Percentiles rank a stretch among this genome's conserved stretches.
Conservation (phyloP, 208 protist species). For the Balamuthia mandrillaris region DNA sequence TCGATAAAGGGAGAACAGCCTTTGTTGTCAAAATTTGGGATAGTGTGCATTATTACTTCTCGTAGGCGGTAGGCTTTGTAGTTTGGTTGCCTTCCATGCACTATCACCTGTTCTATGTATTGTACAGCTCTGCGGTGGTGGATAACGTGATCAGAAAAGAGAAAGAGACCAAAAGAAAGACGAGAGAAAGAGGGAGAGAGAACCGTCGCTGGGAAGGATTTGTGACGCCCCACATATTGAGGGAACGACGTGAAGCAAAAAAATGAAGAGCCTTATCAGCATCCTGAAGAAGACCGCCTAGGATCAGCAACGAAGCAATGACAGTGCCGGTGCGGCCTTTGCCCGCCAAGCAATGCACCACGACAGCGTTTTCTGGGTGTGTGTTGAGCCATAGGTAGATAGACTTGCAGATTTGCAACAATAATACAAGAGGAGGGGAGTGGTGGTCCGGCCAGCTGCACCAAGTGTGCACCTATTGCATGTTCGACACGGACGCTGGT, state of each 20-base stretch:
- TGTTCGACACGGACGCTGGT: not conserved
- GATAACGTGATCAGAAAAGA: too few relatives aligned
- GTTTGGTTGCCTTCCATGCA: not conserved
- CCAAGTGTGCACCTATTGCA: constrained; percentile 31
- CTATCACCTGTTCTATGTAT: constrained; percentile 36
- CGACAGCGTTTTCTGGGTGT: constrained; percentile 49
- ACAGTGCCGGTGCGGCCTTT: constrained; percentile 60
- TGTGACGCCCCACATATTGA: constrained; percentile 39
- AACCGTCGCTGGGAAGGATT: constrained; percentile 36
- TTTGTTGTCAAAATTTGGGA: constrained; percentile 41
- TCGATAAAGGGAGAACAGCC: constrained; percentile 30
- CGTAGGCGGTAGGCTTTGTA: not conserved
- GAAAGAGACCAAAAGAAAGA: not conserved
- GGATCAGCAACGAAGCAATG: constrained; percentile 50
- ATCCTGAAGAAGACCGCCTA: constrained; percentile 27
- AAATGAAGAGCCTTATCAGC: constrained; percentile 38
- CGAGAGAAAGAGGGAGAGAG: not conserved
- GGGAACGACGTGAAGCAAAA: constrained; percentile 32
- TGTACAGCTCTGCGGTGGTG: not conserved
- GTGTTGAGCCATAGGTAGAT: constrained; percentile 33
- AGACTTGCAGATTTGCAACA: constrained; percentile 46
- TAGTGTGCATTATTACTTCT: constrained; percentile 42
- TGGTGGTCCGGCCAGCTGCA: constrained; percentile 50
- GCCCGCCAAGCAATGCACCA: constrained; percentile 54
- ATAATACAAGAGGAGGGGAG: constrained; percentile 35